These are phyloP conservation scores for Acer yangbiense DNA, from an alignment of 345 rosid genomes.

Conservation along the genomic window DNA sequence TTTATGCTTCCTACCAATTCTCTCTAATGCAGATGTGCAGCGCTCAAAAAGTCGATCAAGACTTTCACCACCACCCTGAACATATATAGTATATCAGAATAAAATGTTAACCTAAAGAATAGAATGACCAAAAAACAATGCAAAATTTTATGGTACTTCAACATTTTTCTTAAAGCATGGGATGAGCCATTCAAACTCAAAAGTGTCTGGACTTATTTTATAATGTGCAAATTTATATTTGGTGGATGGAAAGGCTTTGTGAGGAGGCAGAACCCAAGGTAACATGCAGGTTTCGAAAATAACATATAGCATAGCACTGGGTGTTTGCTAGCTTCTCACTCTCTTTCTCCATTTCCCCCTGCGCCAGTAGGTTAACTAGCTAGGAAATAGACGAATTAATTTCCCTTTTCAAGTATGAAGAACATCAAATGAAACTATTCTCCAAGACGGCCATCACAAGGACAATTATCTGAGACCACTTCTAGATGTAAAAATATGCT, in stretches of 20 bases:
- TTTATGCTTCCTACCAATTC: conserved; percentile 66
- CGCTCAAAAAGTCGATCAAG: conserved; percentile 65
- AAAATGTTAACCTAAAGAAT: neutral
- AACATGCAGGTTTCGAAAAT: neutral
- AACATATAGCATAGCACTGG: neutral
- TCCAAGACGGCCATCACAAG: neutral
- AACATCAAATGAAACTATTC: neutral
- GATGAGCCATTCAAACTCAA: neutral
- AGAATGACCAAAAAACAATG: neutral
- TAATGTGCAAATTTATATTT: neutral
- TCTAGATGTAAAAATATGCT: neutral
- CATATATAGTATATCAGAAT: neutral
- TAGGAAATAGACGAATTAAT: neutral
- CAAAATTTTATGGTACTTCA: neutral
- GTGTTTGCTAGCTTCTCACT: neutral
- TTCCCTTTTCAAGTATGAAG: neutral
- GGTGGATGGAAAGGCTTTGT: neutral
- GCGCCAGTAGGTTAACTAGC: neutral
- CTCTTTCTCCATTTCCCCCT: neutral
- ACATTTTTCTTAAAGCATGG: neutral
- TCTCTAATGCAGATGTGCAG: conserved; percentile 64
- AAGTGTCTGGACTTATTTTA: neutral
- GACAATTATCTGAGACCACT: neutral
- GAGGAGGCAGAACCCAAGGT: neutral
- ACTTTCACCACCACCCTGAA: conserved; percentile 93